Evolutionary conservation across 495 filamentous ascomycete genomes (phyloP).

Genomic region (Penicillium tannophilum): DNA sequence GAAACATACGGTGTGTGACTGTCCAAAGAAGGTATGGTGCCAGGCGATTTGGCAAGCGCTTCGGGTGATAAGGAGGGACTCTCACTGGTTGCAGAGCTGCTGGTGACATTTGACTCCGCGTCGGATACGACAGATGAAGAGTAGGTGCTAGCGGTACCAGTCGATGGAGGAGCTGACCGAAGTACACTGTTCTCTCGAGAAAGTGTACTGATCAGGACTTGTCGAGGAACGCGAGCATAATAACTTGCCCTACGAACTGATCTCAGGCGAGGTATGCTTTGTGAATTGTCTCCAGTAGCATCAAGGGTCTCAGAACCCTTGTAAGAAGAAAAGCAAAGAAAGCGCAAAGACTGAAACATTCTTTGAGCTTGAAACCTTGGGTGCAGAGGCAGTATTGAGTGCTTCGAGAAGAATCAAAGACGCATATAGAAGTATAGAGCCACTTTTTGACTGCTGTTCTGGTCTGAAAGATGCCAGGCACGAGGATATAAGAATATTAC

Average conservation of each 20-base stretch:
- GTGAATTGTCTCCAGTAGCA: neutral
- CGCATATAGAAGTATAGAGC: conserved; percentile 1
- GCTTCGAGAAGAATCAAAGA: neutral
- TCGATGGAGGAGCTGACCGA: neutral
- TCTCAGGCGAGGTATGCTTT: conserved; percentile 3
- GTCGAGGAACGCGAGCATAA: neutral
- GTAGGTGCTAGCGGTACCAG: conserved; percentile 16
- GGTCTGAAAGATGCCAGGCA: neutral
- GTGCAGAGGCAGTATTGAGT: neutral
- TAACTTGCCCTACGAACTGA: conserved; percentile 3
- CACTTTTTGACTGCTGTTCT: conserved; percentile 2
- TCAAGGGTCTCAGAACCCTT: neutral
- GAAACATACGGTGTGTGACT: conserved; percentile 25
- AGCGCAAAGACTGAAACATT: conserved; percentile 2
- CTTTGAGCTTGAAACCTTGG: neutral
- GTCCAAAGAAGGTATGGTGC: conserved; percentile 9
- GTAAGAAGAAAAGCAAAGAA: conserved; percentile 11
- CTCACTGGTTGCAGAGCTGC: conserved; percentile 20
- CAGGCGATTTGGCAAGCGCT: conserved; percentile 10
- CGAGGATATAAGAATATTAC: neutral
- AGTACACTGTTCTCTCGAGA: conserved; percentile 5
- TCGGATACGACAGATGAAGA: conserved; percentile 16
- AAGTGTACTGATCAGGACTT: neutral
- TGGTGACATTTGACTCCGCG: conserved; percentile 19
- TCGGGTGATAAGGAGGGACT: conserved; percentile 14